A percentile compares a stretch with the other conserved stretches of the same genome.
phyloP scores from a whole-genome alignment of 2,329 filamentous ascomycete genomes.

The Colletotrichum godetiae region DNA sequence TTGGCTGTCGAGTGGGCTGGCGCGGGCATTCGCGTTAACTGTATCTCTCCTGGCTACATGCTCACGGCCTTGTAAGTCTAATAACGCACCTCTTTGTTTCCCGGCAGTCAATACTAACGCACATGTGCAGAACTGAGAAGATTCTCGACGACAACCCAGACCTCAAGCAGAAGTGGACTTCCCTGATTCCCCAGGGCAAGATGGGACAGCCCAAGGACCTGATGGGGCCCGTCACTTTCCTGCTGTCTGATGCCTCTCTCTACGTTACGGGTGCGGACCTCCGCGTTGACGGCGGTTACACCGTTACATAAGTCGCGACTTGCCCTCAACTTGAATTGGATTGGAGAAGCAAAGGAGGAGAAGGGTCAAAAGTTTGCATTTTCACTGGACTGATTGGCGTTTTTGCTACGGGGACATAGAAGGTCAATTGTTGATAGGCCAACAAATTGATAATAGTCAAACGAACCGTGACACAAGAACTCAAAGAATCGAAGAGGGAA shows the following conservation, averaged over 20 bases:
- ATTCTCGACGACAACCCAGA: conserved; percentile 95
- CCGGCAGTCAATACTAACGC: background rate
- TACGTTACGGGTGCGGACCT: conserved; percentile 82
- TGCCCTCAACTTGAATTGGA: background rate
- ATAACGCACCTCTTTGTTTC: background rate
- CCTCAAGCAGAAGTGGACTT: conserved; percentile 90
- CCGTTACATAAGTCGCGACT: conserved; percentile 69
- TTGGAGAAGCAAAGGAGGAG: background rate
- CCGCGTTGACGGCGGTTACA: conserved; percentile 89
- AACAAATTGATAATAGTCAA: background rate
- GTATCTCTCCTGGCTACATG: conserved; percentile 97
- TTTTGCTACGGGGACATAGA: background rate
- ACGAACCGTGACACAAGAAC: background rate
- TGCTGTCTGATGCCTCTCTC: conserved; percentile 81
- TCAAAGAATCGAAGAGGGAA: background rate
- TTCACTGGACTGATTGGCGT: background rate
- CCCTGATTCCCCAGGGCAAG: conserved; percentile 90
- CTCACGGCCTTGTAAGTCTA: conserved; percentile 83
- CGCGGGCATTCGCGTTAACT: conserved; percentile 91
- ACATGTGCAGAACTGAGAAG: conserved; percentile 78
- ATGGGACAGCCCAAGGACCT: conserved; percentile 94
- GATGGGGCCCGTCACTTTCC: conserved; percentile 91
- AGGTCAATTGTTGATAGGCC: background rate
- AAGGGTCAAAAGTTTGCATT: background rate
- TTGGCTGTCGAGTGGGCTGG: conserved; percentile 95